Evolutionary conservation across 352 stramenopile species (phyloP), one percentile per base, ranked within the genome.

Genomic region (Stephanocyclus meneghinianus): DNA sequence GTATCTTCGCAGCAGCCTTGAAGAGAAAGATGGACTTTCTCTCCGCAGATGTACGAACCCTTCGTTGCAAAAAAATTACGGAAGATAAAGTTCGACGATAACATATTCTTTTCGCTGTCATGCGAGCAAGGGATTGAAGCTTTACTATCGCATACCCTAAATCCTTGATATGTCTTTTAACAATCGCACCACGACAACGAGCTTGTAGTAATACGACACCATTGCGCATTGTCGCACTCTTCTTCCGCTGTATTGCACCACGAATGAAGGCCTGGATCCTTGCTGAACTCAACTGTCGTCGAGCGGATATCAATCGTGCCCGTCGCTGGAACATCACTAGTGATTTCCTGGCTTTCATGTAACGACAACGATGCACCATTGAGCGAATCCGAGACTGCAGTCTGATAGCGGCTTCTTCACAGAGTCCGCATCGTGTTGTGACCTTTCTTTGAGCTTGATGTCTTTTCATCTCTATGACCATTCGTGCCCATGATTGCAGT

Each of bases 401-500:
- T 21, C 3, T 45, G 11, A n/a, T 45, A 11, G 32, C 55, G 44
- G 55, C 21, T 7, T 13, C 29, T 32, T 59, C 11, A 32, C 4
- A 59, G 10, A 32, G 3, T 5, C 4, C 1, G 40, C 10, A 42
- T 42, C 21, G 55, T 45, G 30, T 50, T 30, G 35, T 13, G n/a
- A n/a, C 57, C 10, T 9, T 37, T 0, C 47, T 10, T 32, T 66
- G 16, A 16, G 57, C 30, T 30, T 51, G 32, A 66, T 53, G 35
- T 15, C 18, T 11, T 37, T 15, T 66, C 11, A 53, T 53, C 2
- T 48, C 32, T 35, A 66, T 50, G 2, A 35, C 29, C 32, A 66
- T 66, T 30, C 57, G 57, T 32, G 57, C 32, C 32, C 32, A 66
- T 42, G 57, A 13, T 66, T 66, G 57, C 32, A 66, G 57, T 37